These are phyloP conservation scores for Lachancea lanzarotensis DNA, from an alignment of 805 yeast species.

Conservation along the genomic window DNA sequence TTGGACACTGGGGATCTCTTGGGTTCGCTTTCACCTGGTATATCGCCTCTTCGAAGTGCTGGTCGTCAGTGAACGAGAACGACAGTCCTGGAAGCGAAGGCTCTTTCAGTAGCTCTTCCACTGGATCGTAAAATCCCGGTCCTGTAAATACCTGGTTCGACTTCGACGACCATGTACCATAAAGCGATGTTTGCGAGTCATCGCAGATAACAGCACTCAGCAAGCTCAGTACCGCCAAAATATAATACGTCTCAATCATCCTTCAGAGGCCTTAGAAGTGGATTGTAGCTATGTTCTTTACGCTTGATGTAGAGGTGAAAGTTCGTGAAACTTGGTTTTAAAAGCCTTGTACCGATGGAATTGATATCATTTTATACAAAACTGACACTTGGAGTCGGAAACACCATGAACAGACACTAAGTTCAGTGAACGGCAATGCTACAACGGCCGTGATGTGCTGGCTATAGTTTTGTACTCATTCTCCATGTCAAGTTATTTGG, in stretches of 20 bases:
- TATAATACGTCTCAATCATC: neutral
- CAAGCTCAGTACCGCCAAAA: conserved; percentile 4
- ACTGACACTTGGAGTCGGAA: too few relatives aligned
- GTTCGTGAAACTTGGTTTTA: conserved; percentile 4
- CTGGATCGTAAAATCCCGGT: conserved; percentile 92
- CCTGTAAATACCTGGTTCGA: conserved; percentile 95
- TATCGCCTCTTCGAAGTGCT: conserved; percentile 82
- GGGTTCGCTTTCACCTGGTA: conserved; percentile 74
- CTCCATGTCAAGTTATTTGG: neutral
- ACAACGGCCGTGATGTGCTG: too few relatives aligned
- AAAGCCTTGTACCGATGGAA: neutral
- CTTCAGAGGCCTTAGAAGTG: neutral
- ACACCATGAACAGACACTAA: too few relatives aligned
- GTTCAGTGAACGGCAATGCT: too few relatives aligned
- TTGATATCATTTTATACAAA: neutral
- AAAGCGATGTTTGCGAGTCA: conserved; percentile 32
- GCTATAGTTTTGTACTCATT: too few relatives aligned
- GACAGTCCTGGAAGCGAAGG: conserved; percentile 95
- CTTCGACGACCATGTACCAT: conserved; percentile 94
- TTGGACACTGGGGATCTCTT: conserved; percentile 70
- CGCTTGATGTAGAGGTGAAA: neutral
- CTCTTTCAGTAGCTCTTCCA: conserved; percentile 87
- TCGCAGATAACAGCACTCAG: conserved; percentile 8
- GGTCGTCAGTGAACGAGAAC: conserved; percentile 88
- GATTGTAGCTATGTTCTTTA: neutral